phyloP scores from a whole-genome alignment of 495 filamentous ascomycete species.

The Niebla homalea region DNA sequence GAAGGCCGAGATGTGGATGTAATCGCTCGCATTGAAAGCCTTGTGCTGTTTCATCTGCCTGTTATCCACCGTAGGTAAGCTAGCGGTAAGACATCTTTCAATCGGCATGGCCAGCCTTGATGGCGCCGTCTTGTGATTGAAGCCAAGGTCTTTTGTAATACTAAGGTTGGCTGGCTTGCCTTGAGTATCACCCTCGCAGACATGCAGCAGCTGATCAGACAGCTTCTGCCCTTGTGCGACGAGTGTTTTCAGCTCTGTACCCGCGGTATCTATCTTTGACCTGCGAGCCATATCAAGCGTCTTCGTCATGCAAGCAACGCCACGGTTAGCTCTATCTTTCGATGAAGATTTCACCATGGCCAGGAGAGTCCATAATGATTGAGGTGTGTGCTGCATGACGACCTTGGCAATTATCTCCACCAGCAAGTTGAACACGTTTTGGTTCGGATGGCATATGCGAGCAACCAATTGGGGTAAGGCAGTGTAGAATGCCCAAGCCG shows the following conservation, averaged over 20 bases:
- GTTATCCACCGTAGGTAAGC: constrained; percentile 60
- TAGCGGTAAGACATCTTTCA: constrained; percentile 71
- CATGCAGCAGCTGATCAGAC: constrained; percentile 65
- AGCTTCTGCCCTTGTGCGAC: constrained; percentile 70
- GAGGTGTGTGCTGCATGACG: constrained; percentile 65
- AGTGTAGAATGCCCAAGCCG: constrained; percentile 84
- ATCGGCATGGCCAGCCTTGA: constrained; percentile 78
- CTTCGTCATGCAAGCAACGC: constrained; percentile 32
- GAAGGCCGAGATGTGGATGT: constrained; percentile 52
- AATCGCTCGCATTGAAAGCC: constrained; percentile 55
- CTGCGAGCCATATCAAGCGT: constrained; percentile 31
- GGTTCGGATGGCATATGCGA: constrained; percentile 75
- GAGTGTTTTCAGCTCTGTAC: constrained; percentile 49
- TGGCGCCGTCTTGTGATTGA: constrained; percentile 71
- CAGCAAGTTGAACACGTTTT: constrained; percentile 58
- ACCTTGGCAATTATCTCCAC: constrained; percentile 70
- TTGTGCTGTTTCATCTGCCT: constrained; percentile 59
- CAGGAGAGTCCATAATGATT: constrained; percentile 86
- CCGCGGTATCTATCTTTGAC: constrained; percentile 26
- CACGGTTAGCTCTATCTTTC: constrained; percentile 35
- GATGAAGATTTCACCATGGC: constrained; percentile 55
- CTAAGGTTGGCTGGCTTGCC: constrained; percentile 57
- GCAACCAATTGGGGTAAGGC: constrained; percentile 85
- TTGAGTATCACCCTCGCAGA: constrained; percentile 63
- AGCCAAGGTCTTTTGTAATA: constrained; percentile 60